Percentiles rank a stretch among this genome's conserved stretches.
phyloP scores from a whole-genome alignment of 2,329 filamentous ascomycete genomes.

The Botrytis sinoallii region DNA sequence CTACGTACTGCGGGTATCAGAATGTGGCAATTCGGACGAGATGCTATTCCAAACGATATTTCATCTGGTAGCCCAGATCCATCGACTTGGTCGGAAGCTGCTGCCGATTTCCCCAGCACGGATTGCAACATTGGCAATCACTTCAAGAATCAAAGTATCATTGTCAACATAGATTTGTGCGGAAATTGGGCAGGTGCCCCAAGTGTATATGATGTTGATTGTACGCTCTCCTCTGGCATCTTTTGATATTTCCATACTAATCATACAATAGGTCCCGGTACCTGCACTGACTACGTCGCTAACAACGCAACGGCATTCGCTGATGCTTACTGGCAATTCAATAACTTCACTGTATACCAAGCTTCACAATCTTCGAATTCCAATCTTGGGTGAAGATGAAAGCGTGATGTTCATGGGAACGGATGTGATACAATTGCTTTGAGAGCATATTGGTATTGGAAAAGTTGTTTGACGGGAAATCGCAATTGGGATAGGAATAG shows the following conservation, averaged over 20 bases:
- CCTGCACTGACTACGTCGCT: constrained; percentile 33
- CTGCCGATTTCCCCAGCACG: constrained; percentile 48
- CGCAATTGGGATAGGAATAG: not conserved
- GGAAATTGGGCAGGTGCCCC: constrained; percentile 77
- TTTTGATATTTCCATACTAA: not conserved
- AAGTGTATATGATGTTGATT: constrained; percentile 32
- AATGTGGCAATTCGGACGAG: constrained; percentile 51
- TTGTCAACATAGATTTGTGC: constrained; percentile 82
- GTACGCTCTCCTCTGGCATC: constrained; percentile 23
- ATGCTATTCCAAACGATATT: constrained; percentile 46
- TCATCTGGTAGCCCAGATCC: constrained; percentile 44
- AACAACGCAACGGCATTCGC: constrained; percentile 34
- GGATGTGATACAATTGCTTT: not conserved
- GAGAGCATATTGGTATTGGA: not conserved
- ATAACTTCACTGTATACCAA: constrained; percentile 32
- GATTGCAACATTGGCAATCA: constrained; percentile 66
- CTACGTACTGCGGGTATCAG: constrained; percentile 46
- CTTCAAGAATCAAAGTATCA: constrained; percentile 72
- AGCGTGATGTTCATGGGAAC: not conserved
- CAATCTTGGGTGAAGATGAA: not conserved
- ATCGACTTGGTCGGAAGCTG: constrained; percentile 45
- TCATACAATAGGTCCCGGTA: constrained; percentile 25
- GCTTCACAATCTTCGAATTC: constrained; percentile 15
- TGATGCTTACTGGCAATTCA: constrained; percentile 37
- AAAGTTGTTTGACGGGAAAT: not conserved